A percentile compares a stretch with the other conserved stretches of the same genome.
These are phyloP conservation scores for Cutaneotrichosporon sp. DNA, from an alignment of 1,284 basidiomycete species.

Conservation along the genomic window DNA sequence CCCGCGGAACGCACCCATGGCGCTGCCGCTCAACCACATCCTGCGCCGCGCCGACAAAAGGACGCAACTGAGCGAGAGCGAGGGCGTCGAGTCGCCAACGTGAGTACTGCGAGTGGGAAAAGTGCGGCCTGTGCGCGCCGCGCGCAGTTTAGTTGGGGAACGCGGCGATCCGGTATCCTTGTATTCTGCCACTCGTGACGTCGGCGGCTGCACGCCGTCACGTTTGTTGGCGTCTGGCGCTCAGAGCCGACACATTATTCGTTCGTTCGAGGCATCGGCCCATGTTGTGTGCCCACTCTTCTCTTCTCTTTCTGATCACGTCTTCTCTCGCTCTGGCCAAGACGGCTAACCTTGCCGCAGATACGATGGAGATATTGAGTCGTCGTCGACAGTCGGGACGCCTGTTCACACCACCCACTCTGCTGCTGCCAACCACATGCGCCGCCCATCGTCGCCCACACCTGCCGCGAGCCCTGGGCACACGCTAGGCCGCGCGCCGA, in stretches of 20 bases:
- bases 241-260: too few species aligned
- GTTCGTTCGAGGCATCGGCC: too few species aligned
- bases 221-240: too few species aligned
- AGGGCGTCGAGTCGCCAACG: slow-evolving; percentile 46
- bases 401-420: slow-evolving; percentile 44
- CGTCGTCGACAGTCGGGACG: slow-evolving; percentile 48
- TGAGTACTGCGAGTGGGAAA: slow-evolving; percentile 21
- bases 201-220: too few species aligned
- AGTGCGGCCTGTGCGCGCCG: too few species aligned
- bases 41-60: slow-evolving; percentile 16
- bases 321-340: too few species aligned
- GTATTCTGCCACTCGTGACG: too few species aligned
- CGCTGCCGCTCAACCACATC: slow-evolving; percentile 12
- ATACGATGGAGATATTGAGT: slow-evolving; percentile 85
- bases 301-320: too few species aligned
- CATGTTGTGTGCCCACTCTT: too few species aligned
- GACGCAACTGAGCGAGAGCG: slow-evolving; percentile 29
- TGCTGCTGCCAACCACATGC: slow-evolving; percentile 42
- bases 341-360: slow-evolving; percentile 46
- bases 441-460: slow-evolving; percentile 55
- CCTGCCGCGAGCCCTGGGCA: slow-evolving; percentile 22
- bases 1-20: slow-evolving; percentile 5
- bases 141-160: too few species aligned
- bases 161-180: too few species aligned
- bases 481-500: slow-evolving; percentile 28